Base-by-base conservation (phyloP, 23 red algal species). In the Gracilaria caudata region DNA sequence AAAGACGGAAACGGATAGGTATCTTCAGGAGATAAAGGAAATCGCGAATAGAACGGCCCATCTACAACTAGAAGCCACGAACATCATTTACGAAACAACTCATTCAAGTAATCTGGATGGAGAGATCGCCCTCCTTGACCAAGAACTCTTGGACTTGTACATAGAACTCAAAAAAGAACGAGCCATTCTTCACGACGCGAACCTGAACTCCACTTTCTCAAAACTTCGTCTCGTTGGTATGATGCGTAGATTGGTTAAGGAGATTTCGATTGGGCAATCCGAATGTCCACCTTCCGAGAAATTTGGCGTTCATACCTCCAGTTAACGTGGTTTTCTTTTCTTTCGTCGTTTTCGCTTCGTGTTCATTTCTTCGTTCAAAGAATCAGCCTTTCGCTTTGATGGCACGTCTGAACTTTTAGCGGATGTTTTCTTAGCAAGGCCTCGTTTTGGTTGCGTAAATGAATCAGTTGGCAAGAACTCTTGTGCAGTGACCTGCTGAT, bases 1-100 rank as follows among this genome's bases (percentile, higher is more conserved):
- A 24, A 75, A 78, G 56, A 37, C 23, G 19, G 71, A 79, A 45
- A 89, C 85, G 36, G 73, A 89, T 23, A 72, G 74, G 60, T 89
- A 89, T 58, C 64, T 89, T 36, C 51, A 64, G 43, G 85, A 89
- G 26, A 89, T 89, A 36, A 89, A 89, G n/a, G 35, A 77, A 49
- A 46, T 89, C 16, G 68, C 63, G 41, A 66, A 47, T 16, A 57
- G 25, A 64, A 89, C 73, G 35, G 55, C 60, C 4, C 54, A 59
- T 16, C 34, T 79, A 60, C 68, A 89, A 58, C 20, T 46, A 13
- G 46, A 78, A 33, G 55, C 85, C 29, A 79, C 85, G 3, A 89
- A 75, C 55, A 58, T 89, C 20, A 70, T 68, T 58, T 89, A 78
- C 37, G 85, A 89, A 65, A 89, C 43, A 2, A 78, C 71, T 43